Base-by-base conservation (phyloP, 2,329 filamentous ascomycete genomes). In the Sporothrix phasma region DNA sequence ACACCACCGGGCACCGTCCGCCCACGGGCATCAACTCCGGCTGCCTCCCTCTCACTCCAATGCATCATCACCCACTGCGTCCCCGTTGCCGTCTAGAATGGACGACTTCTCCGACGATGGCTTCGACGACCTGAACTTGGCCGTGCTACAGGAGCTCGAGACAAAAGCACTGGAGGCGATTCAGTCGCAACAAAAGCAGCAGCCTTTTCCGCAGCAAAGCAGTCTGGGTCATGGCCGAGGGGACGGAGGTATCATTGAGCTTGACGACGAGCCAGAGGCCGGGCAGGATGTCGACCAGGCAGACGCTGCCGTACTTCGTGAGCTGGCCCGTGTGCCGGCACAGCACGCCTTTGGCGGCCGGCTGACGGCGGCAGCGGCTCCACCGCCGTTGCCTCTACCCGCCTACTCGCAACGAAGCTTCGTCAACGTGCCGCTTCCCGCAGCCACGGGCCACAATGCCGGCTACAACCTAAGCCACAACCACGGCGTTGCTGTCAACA, bases 91-190 rank as follows among this genome's bases (percentile, higher is more conserved):
- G 34, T n/a, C 24, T 58, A 66, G 62, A 59, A 80, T 81, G 75
- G 83, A 86, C 75, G 81, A 84, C 66, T 87, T 85, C 71, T 83
- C 80, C 65, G 85, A 87, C 71, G 85, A 86, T 71, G 84, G 80
- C 66, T 78, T 88, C 69, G 84, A 88, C 72, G 78, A 81, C 46
- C 75, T 88, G 47, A 82, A 84, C 67, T 78, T 80, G 67, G 79
- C 80, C 67, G 77, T 78, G 54, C 75, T 88, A 3, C 78, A 84
- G 69, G 84, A 87, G 71, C 81, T 88, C 67, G 86, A 88, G 71
- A 81, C 82, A 69, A 81, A 74, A 29, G 71, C 75, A 2, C 67
- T 75, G n/a, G 72, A 73, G 47, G 71, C 74, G 17, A 72, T 73
- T 26, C 71, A 71, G 29, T 69, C 71, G 11, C 68, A 61, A 34